Evolutionary conservation across 768 basidiomycete genomes (phyloP), one percentile per base, ranked within the genome.

Genomic region (Clavulina sp.): DNA sequence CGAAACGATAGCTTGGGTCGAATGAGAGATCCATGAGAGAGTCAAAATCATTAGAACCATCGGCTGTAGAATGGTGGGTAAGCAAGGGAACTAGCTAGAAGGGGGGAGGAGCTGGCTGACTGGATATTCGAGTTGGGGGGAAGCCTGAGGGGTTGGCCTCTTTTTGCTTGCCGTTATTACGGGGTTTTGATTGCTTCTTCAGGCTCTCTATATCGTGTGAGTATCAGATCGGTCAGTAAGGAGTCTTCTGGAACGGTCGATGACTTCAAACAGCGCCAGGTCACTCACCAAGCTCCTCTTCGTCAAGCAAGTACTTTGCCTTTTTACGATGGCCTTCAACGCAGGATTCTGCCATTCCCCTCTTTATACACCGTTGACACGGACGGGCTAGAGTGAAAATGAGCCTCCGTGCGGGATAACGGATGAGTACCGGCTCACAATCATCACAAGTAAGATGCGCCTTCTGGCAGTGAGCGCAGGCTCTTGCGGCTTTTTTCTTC

Each of bases 401-500:
- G 18, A 43, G 40, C 30, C 36, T 53, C 34, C 41, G 50, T 30
- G 0, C 16, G 34, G 26, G n/a, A 21, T 7, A 16, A 19, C 26
- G 26, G 31, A 7, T 18, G 7, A 18, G 30, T 6, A 30, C 5
- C 9, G 23, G 21, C 24, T 3, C 61, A 95, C 93, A 79, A 62
- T 96, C 93, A 64, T 97, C 92, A 64, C 93, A 97, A n/a, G 93
- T 97, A 58, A 97, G 70, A 66, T 97, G 93, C 2, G 91, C 89
- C 54, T 89, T 93, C 67, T 96, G 92, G 65, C 93, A 97, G 59
- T 88, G 85, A 56, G 85, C 81, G 63, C 93, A 97, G 46, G 93
- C 93, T 44, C 89, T 77, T 59, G 76, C 85, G 0, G 89, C 88
- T 66, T 92, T 91, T 74, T 91, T 92, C 76, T 91, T 92, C 75